phyloP scores from a whole-genome alignment of 371 early-diverging fungal species.

The Apophysomyces trapeziformis region DNA sequence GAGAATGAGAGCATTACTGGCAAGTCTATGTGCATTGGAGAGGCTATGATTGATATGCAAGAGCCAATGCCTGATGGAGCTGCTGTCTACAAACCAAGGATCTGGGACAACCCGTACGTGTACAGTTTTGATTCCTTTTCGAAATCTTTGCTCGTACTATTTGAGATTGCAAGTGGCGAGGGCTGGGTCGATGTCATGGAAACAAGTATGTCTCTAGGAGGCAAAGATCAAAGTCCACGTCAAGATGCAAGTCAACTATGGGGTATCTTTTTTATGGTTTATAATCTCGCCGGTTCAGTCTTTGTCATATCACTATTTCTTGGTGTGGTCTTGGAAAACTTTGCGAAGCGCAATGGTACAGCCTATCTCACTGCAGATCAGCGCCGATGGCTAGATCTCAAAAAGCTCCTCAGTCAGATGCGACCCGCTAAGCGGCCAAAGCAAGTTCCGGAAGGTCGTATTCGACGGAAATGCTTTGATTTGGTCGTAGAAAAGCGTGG shows the following conservation, averaged over 20 bases:
- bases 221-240: slow-evolving; percentile 51
- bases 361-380: slow-evolving; percentile 73
- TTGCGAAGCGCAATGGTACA: slow-evolving; percentile 64
- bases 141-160: slow-evolving; percentile 59
- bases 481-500: slow-evolving; percentile 57
- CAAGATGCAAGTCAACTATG: slow-evolving; percentile 58
- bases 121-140: slow-evolving; percentile 75
- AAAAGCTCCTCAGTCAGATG: slow-evolving; percentile 64
- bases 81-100: slow-evolving; percentile 56
- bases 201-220: slow-evolving; percentile 58
- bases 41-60: slow-evolving; percentile 34
- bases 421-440: slow-evolving; percentile 62
- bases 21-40: slow-evolving; percentile 50
- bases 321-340: slow-evolving; percentile 73
- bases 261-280: slow-evolving; percentile 69
- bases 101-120: slow-evolving; percentile 67
- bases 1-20: slow-evolving; percentile 27
- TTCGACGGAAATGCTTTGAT: slow-evolving; percentile 53
- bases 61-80: slow-evolving; percentile 42
- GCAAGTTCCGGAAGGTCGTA: slow-evolving; percentile 32
- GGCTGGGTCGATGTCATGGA: slow-evolving; percentile 73
- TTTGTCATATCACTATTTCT: slow-evolving; percentile 72
- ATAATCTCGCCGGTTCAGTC: slow-evolving; percentile 66
- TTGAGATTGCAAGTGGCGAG: slow-evolving; percentile 74
- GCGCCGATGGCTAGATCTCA: slow-evolving; percentile 72